These are phyloP conservation scores for Diaporthe sp. DNA, from an alignment of 2,329 filamentous ascomycete species.

Conservation along the genomic window DNA sequence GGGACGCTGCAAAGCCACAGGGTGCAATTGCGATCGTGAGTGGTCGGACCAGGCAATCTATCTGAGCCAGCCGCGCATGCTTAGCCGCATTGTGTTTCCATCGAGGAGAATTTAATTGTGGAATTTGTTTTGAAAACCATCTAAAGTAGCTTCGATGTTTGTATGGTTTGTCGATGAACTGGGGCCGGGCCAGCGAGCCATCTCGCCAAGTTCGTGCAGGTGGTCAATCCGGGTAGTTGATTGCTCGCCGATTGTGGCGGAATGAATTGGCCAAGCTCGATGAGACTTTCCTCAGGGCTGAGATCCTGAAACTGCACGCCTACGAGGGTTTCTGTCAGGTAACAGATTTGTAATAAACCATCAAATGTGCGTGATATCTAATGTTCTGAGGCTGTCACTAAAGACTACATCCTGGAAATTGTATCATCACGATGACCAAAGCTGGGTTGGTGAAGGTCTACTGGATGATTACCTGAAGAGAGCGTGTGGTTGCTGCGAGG, in stretches of 20 bases:
- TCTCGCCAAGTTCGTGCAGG: constrained; percentile 5
- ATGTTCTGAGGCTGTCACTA: constrained; percentile 12
- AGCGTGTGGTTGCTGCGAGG: not conserved
- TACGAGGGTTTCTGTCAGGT: not conserved
- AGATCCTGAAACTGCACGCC: constrained; percentile 14
- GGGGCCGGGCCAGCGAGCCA: constrained; percentile 8
- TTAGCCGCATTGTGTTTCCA: constrained; percentile 24
- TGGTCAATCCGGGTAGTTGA: not conserved
- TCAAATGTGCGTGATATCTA: not conserved
- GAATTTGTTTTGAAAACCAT: constrained; percentile 5
- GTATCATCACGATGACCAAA: not conserved
- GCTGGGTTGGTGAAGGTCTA: not conserved
- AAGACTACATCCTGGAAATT: not conserved
- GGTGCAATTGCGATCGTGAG: constrained; percentile 1
- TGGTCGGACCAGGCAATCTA: constrained; percentile 28
- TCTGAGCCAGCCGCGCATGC: constrained; percentile 27
- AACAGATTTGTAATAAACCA: constrained; percentile 6
- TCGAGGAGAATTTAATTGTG: constrained; percentile 24
- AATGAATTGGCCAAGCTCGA: constrained; percentile 2
- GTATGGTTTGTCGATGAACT: constrained; percentile 17
- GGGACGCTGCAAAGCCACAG: not conserved
- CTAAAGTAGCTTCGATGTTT: constrained; percentile 15
- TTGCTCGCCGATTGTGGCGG: not conserved
- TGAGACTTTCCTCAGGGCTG: not conserved
- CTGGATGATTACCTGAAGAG: not conserved